A percentile compares a stretch with the other conserved stretches of the same genome.
phyloP scores from a whole-genome alignment of 495 filamentous ascomycete species.

The Trypethelium eluteriae region DNA sequence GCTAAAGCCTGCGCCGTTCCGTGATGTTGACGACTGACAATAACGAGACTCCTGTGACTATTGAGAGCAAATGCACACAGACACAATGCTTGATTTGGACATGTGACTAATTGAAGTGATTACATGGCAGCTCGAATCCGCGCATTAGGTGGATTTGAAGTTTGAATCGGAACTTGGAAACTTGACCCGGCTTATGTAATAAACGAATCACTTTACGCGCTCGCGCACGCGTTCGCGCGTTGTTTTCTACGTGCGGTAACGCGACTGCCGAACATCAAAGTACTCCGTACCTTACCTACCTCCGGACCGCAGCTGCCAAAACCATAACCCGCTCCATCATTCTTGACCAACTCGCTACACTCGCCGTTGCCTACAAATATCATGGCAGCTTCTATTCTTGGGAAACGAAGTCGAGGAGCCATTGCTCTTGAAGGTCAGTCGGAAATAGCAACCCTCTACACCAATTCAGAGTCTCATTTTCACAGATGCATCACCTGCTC shows the following conservation, averaged over 20 bases:
- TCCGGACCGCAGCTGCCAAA: neutral
- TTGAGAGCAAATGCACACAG: no score
- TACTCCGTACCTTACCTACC: neutral
- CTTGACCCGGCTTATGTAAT: neutral
- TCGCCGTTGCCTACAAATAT: neutral
- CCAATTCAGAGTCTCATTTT: neutral
- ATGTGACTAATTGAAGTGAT: no score
- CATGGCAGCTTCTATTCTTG: constrained; percentile 23
- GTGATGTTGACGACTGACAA: neutral
- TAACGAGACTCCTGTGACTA: no score
- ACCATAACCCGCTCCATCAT: no score
- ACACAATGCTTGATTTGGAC: no score
- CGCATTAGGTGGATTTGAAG: neutral
- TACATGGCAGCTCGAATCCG: no score
- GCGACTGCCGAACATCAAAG: neutral
- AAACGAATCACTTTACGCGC: neutral
- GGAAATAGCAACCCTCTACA: constrained; percentile 7
- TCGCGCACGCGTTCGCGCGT: neutral
- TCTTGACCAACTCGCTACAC: neutral
- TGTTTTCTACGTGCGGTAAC: neutral
- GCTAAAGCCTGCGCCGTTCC: neutral
- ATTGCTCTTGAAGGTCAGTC: constrained; percentile 17
- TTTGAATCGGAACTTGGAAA: neutral
- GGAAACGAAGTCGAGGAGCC: constrained; percentile 22
- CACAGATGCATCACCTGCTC: constrained; percentile 16